Conservation (phyloP, 495 filamentous ascomycete genomes). For the Aspergillus affinis region DNA sequence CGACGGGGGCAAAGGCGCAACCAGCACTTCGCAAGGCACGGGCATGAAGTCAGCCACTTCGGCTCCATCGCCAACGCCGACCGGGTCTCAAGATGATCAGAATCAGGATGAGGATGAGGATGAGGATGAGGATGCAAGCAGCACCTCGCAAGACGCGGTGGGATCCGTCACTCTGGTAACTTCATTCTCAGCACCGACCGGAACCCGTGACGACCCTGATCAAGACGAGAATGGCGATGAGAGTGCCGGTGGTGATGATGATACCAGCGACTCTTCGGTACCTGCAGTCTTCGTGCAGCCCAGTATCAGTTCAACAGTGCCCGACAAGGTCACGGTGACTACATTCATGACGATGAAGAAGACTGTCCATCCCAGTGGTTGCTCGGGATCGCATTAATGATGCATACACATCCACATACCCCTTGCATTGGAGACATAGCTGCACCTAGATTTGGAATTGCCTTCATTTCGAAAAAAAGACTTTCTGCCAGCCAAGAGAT, state of each 20-base stretch:
- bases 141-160: too few relatives aligned
- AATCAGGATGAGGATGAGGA: too few relatives aligned
- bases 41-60: background rate
- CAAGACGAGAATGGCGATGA: too few relatives aligned
- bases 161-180: too few relatives aligned
- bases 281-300: background rate
- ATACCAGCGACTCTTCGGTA: background rate
- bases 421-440: conserved; percentile 12
- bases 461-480: background rate
- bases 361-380: conserved; percentile 15
- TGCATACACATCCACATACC: background rate
- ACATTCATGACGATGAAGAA: conserved; percentile 26
- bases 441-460: background rate
- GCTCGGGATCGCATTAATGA: background rate
- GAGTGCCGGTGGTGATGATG: too few relatives aligned
- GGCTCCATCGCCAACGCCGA: background rate
- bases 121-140: too few relatives aligned
- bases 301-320: conserved; percentile 1
- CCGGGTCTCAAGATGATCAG: too few relatives aligned
- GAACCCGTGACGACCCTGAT: too few relatives aligned
- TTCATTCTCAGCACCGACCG: background rate
- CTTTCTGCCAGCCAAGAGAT: background rate
- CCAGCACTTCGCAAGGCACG: background rate
- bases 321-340: conserved; percentile 8
- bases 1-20: background rate